Evolutionary conservation across 345 rosid species (phyloP).

Genomic region (Citrus medica): DNA sequence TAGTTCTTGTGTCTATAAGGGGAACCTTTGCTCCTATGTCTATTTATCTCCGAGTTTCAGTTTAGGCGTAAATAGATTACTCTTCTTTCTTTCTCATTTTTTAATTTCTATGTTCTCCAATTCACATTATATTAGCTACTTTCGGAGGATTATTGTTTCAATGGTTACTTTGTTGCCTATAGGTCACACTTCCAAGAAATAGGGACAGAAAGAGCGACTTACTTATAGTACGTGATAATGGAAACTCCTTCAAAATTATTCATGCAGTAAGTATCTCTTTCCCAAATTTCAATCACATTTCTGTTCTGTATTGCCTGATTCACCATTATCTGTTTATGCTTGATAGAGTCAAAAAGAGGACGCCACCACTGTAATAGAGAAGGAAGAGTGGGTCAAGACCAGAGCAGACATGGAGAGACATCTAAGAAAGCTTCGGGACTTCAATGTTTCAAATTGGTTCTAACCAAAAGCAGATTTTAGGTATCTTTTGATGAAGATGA

Average conservation of each 20-base stretch:
- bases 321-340: not conserved
- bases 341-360: constrained; percentile 63
- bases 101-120: not conserved
- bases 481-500: not conserved
- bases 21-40: not conserved
- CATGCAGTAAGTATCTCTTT: constrained; percentile 41
- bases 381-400: constrained; percentile 78
- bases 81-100: not conserved
- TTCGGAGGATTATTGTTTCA: not conserved
- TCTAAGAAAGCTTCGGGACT: constrained; percentile 85
- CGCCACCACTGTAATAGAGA: constrained; percentile 74
- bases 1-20: not conserved
- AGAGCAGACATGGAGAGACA: constrained; percentile 89
- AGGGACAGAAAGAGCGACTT: constrained; percentile 81
- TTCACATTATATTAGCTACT: not conserved
- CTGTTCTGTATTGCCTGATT: not conserved
- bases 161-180: constrained; percentile 1
- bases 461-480: constrained; percentile 12
- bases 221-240: constrained; percentile 79
- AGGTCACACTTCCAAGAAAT: constrained; percentile 82
- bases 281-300: not conserved
- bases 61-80: not conserved
- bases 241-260: constrained; percentile 74
- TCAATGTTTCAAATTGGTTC: constrained; percentile 82
- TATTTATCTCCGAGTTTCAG: not conserved